Evolutionary conservation across 768 basidiomycete species (phyloP).

Genomic region (Amyloporia xantha): DNA sequence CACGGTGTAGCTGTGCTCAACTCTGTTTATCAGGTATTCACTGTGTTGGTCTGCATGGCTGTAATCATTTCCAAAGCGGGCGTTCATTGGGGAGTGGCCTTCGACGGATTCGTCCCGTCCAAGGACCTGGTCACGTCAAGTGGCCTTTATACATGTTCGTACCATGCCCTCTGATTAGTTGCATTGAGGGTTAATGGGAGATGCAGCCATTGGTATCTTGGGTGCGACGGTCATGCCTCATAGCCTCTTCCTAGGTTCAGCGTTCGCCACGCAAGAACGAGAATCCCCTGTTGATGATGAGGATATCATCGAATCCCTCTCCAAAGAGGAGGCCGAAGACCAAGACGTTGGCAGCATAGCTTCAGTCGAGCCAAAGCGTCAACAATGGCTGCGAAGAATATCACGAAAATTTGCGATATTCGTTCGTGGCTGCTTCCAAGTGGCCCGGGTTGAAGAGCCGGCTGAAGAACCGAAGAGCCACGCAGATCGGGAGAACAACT

Average conservation of each 20-base stretch:
- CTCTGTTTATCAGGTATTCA: conserved; percentile 15
- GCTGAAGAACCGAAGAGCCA: conserved; percentile 37
- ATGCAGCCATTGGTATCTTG: conserved; percentile 59
- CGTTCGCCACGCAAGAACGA: conserved; percentile 78
- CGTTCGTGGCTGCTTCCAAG: neutral
- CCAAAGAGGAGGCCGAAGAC: conserved; percentile 4
- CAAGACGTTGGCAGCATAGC: neutral
- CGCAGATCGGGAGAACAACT: conserved; percentile 28
- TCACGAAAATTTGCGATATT: too few relatives aligned
- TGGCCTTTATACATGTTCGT: conserved; percentile 61
- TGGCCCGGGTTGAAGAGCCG: conserved; percentile 18
- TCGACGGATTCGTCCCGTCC: conserved; percentile 73
- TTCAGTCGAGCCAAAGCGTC: neutral
- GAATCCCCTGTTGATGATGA: conserved; percentile 22
- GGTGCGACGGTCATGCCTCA: conserved; percentile 94
- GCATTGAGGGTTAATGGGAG: neutral
- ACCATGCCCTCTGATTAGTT: conserved; percentile 16
- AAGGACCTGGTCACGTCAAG: conserved; percentile 49
- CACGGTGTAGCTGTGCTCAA: neutral
- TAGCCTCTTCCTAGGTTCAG: conserved; percentile 83
- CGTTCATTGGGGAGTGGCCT: conserved; percentile 67
- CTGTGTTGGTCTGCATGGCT: conserved; percentile 73
- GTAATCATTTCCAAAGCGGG: conserved; percentile 67
- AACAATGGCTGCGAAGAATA: neutral
- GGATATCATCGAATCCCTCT: conserved; percentile 6